phyloP scores from a whole-genome alignment of 228 moss, liverwort and hornwort genomes.

The Sphagnum magellanicum region DNA sequence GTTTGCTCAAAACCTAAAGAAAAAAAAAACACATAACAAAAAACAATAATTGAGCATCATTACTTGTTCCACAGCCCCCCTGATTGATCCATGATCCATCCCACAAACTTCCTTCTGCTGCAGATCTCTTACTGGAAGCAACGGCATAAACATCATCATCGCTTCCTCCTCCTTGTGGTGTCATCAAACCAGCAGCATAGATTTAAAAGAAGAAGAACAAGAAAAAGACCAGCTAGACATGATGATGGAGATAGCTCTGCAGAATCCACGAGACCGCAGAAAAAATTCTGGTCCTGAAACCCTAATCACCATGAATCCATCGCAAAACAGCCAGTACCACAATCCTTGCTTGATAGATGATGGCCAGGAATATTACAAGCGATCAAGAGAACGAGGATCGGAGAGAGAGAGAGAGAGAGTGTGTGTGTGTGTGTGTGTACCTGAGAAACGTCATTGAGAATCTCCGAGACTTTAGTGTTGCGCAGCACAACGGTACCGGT shows the following conservation, averaged over 20 bases:
- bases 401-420: neutral
- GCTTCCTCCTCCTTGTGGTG: neutral
- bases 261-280: neutral
- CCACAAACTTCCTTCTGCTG: no score
- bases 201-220: neutral
- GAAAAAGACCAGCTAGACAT: no score
- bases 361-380: no score
- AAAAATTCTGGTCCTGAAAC: neutral
- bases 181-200: neutral
- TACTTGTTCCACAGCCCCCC: neutral
- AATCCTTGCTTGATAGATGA: no score
- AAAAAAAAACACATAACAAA: neutral
- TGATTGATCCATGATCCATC: no score
- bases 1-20: conserved; percentile 33
- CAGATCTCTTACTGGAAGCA: no score
- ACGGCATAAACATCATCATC: no score
- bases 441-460: conserved; percentile 33
- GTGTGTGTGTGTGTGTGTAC: neutral
- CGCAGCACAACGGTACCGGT: conserved; percentile 30
- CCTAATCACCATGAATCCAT: neutral
- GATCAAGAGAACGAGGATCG: no score
- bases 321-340: neutral
- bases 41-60: neutral
- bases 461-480: conserved; percentile 30
- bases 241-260: neutral